Evolutionary conservation across 169 alveolate species (phyloP).

Genomic region (Plasmodium chabaudi): DNA sequence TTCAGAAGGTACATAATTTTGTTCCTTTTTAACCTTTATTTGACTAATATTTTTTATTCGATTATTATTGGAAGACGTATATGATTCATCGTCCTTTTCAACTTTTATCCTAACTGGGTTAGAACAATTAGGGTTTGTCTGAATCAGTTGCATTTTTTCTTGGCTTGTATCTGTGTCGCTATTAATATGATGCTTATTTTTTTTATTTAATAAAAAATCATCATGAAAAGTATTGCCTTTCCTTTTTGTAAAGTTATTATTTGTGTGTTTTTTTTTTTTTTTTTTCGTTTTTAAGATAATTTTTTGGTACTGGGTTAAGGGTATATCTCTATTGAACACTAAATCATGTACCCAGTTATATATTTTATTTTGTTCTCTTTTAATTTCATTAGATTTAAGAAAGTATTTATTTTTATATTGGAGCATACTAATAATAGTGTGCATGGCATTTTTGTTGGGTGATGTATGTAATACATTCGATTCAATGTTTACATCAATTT

Average conservation of each 20-base stretch:
- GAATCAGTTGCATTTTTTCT: too few relatives aligned
- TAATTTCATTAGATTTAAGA: slow-evolving; percentile 41
- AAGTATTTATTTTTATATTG: slow-evolving; percentile 26
- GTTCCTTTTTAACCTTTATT: too few relatives aligned
- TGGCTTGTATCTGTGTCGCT: too few relatives aligned
- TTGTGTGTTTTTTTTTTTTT: neutral
- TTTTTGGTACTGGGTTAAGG: slow-evolving; percentile 14
- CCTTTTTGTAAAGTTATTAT: neutral
- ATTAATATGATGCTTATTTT: too few relatives aligned
- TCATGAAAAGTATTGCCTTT: neutral
- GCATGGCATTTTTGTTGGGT: slow-evolving; percentile 6
- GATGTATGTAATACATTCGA: neutral
- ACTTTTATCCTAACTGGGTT: too few relatives aligned
- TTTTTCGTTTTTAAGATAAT: slow-evolving; percentile 3
- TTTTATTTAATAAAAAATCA: too few relatives aligned
- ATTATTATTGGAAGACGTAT: too few relatives aligned
- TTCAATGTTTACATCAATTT: slow-evolving; percentile 1
- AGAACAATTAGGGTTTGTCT: too few relatives aligned
- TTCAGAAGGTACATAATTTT: too few relatives aligned
- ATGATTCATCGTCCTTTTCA: too few relatives aligned
- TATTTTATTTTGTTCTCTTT: slow-evolving; percentile 21
- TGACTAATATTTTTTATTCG: too few relatives aligned
- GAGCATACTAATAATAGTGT: slow-evolving; percentile 3
- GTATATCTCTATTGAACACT: slow-evolving; percentile 46
- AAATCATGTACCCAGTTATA: slow-evolving; percentile 60